Evolutionary conservation across 2,329 filamentous ascomycete genomes (phyloP), one percentile per base, ranked within the genome.

Genomic region (Trichoderma citrinoviride): DNA sequence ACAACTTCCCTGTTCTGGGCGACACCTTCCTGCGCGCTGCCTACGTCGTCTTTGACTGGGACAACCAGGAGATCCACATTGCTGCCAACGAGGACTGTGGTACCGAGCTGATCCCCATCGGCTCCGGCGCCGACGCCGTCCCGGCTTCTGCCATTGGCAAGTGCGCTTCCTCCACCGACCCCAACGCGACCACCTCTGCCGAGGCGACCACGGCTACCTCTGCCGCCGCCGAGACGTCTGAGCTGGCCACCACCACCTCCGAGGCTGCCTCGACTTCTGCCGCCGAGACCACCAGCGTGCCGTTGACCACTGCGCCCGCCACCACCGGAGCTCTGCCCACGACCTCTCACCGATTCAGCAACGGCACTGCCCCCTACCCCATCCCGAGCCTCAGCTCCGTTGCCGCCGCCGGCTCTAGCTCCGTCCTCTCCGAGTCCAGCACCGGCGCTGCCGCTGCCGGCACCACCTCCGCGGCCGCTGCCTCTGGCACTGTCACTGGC

Each of bases 21-120:
- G 79, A 80, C 57, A 79, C 78, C 6, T 81, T 82, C 70, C 73
- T 82, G 33, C 75, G 80, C 10, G 75, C 79, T 23, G 77, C 79
- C 6, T 82, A 81, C 29, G 77, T 79, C 19, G 78, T 81, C 27
- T 80, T 75, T 62, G 78, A 80, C 67, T 74, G 72, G 74, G 77
- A 79, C 55, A 79, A 80, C 70, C 70, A 71, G 25, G 72, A 76
- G 27, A 70, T 80, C 47, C 74, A 77, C 66, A 50, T 80, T 7
- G 78, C 74, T 6, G 74, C 76, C 58, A 76, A 74, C 21, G 73
- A 72, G 47, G 74, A 79, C 57, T 80, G 78, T 67, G 78, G 78
- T 27, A 71, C 75, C 23, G 72, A 76, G 25, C 71, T 80, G 7
- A 68, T 78, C 14, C 67, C 76, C 25, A 77, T 80, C 27, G 76